Evolutionary conservation across 2,329 filamentous ascomycete species (phyloP).

Genomic region (Arthrinium phaeospermum): DNA sequence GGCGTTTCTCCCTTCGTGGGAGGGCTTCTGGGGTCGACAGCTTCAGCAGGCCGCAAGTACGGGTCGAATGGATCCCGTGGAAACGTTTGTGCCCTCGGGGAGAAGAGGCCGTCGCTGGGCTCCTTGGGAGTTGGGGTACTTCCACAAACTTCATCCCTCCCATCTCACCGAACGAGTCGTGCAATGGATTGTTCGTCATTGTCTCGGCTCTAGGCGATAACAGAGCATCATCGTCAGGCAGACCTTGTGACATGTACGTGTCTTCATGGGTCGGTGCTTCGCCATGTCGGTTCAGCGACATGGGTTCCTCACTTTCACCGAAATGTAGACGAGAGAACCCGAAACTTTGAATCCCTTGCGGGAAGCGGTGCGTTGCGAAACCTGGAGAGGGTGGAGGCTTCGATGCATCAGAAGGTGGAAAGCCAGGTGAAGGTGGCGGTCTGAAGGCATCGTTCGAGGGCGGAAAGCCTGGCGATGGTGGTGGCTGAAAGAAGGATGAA

Average conservation of each 20-base stretch:
- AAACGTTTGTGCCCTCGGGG: conserved; percentile 57
- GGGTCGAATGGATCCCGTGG: conserved; percentile 58
- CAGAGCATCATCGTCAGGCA: conserved; percentile 58
- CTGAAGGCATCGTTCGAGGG: conserved; percentile 34
- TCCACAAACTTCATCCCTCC: conserved; percentile 59
- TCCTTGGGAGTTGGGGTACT: conserved; percentile 57
- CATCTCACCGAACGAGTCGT: conserved; percentile 50
- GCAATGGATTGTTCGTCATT: conserved; percentile 73
- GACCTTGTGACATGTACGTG: conserved; percentile 41
- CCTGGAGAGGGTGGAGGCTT: conserved; percentile 53
- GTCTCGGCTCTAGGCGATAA: conserved; percentile 75
- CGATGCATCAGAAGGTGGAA: conserved; percentile 34
- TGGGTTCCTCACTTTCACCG: conserved; percentile 31
- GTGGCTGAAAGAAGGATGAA: conserved; percentile 38
- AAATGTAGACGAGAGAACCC: conserved; percentile 48
- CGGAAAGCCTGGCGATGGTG: conserved; percentile 30
- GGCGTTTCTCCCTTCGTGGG: conserved; percentile 76
- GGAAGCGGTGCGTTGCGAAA: conserved; percentile 48
- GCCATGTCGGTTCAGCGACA: conserved; percentile 28
- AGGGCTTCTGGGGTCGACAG: conserved; percentile 74
- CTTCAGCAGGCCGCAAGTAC: conserved; percentile 57
- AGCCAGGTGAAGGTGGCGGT: conserved; percentile 33
- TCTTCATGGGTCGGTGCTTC: conserved; percentile 38
- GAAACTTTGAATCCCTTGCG: conserved; percentile 43
- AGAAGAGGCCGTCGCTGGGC: conserved; percentile 59